Evolutionary conservation across 352 stramenopile genomes (phyloP).

Genomic region (Phytophthora pini): DNA sequence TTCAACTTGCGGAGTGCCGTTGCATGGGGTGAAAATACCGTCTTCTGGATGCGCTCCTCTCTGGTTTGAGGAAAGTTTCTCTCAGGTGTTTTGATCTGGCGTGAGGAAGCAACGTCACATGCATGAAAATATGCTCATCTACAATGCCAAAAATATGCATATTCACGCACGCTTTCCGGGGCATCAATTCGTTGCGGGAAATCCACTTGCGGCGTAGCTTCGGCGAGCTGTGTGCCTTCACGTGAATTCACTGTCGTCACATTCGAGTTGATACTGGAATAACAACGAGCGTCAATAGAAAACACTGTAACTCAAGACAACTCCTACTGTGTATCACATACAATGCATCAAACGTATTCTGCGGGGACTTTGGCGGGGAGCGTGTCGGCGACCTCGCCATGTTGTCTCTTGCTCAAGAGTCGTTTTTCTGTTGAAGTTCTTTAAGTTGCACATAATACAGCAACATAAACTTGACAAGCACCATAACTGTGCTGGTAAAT

Average conservation of each 20-base stretch:
- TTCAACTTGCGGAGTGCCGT: slow-evolving; percentile 60
- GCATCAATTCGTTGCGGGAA: slow-evolving; percentile 80
- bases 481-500: slow-evolving; percentile 9
- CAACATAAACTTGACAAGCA: slow-evolving; percentile 13
- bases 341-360: slow-evolving; percentile 36
- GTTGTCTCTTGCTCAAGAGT: background rate
- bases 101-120: slow-evolving; percentile 2
- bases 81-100: slow-evolving; percentile 78
- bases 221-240: slow-evolving; percentile 80
- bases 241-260: slow-evolving; percentile 58
- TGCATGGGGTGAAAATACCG: slow-evolving; percentile 72
- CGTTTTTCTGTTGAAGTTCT: slow-evolving; percentile 36
- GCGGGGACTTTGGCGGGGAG: slow-evolving; percentile 61
- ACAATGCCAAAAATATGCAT: background rate
- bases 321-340: background rate
- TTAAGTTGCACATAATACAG: slow-evolving; percentile 3
- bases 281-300: slow-evolving; percentile 7
- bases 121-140: background rate
- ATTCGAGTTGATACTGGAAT: slow-evolving; percentile 57
- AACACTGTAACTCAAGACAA: background rate
- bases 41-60: slow-evolving; percentile 78
- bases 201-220: slow-evolving; percentile 78
- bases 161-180: slow-evolving; percentile 53
- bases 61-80: slow-evolving; percentile 55
- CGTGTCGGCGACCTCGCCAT: slow-evolving; percentile 33